Percentiles rank a stretch among this genome's conserved stretches.
Conservation (phyloP, 768 basidiomycete genomes). For the Kondoa malvinella region DNA sequence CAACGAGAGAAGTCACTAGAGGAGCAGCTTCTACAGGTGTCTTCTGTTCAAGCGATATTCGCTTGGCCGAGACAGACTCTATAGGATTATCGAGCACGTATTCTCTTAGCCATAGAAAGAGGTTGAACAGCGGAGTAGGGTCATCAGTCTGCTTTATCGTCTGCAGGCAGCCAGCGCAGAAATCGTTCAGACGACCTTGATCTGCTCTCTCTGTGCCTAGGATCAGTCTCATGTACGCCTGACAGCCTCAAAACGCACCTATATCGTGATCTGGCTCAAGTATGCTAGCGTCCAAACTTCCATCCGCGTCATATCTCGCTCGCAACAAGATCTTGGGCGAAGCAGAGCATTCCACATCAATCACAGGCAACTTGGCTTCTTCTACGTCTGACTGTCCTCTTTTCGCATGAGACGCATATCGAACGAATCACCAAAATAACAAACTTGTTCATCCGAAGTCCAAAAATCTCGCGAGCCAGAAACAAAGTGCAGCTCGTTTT, state of each 20-base stretch:
- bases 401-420: not conserved
- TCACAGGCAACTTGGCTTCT: not conserved
- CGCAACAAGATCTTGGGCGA: not conserved
- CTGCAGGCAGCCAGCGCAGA: not conserved
- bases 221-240: too few species aligned
- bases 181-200: not conserved
- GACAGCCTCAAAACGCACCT: too few species aligned
- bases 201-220: too few species aligned
- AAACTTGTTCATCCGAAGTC: too few species aligned
- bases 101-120: not conserved
- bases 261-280: not conserved
- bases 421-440: too few species aligned
- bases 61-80: not conserved
- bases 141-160: not conserved
- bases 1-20: too few species aligned
- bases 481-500: not conserved
- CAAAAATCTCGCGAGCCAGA: not conserved
- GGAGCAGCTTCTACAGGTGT: not conserved
- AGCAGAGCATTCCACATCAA: not conserved
- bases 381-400: not conserved
- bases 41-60: not conserved
- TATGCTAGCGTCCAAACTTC: not conserved
- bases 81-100: not conserved
- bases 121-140: not conserved
- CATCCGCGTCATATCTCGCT: not conserved